A percentile compares a stretch with the other conserved stretches of the same genome.
phyloP scores from a whole-genome alignment of 495 filamentous ascomycete genomes.

The Penicillium atrosanguineum region DNA sequence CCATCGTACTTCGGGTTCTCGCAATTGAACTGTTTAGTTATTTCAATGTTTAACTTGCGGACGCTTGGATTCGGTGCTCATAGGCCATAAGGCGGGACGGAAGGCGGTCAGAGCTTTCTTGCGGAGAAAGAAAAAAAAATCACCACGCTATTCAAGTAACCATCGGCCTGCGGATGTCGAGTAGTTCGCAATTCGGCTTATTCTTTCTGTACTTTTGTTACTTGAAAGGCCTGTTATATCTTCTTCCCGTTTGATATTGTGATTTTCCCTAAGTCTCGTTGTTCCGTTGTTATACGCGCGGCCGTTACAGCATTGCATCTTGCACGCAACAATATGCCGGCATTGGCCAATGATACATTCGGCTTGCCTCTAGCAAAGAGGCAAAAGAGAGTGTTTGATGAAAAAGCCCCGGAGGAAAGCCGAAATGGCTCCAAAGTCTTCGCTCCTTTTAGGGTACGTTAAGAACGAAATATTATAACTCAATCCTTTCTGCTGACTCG shows the following conservation, averaged over 20 bases:
- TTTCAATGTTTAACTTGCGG: too few relatives aligned
- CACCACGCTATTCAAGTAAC: background rate
- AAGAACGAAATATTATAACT: background rate
- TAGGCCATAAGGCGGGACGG: background rate
- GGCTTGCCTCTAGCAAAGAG: conserved; percentile 62
- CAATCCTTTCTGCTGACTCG: conserved; percentile 2
- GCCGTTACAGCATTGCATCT: background rate
- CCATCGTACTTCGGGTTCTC: background rate
- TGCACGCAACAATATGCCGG: conserved; percentile 37
- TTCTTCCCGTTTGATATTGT: background rate
- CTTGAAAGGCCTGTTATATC: background rate
- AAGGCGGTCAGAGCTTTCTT: background rate
- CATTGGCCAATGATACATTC: conserved; percentile 41
- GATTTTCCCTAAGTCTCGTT: background rate
- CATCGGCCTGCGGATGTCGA: background rate
- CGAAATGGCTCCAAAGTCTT: conserved; percentile 69
- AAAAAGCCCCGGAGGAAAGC: conserved; percentile 21
- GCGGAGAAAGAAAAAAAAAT: conserved; percentile 3
- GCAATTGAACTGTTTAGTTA: too few relatives aligned
- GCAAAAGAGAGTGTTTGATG: conserved; percentile 52
- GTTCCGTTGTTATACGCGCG: background rate
- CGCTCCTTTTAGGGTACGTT: conserved; percentile 81
- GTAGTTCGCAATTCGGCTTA: background rate
- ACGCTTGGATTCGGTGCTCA: background rate
- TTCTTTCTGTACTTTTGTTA: background rate